A percentile compares a stretch with the other conserved stretches of the same genome.
Evolutionary conservation across 495 filamentous ascomycete species (phyloP).

Genomic region (Aspergillus sclerotiicarbonarius): DNA sequence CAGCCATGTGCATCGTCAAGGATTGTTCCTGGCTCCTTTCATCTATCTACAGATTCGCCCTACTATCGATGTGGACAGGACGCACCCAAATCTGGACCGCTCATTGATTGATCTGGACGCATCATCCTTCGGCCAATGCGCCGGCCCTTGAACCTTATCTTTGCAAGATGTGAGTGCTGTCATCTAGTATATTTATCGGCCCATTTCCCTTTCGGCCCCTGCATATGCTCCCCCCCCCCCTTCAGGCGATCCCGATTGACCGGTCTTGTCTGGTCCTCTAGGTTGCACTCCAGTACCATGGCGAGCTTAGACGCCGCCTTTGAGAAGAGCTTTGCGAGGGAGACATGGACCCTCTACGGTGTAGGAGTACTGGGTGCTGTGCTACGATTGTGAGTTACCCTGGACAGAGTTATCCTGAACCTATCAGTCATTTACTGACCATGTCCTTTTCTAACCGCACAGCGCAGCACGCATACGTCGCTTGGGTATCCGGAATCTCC

Average conservation of each 20-base stretch:
- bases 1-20: neutral
- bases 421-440: neutral
- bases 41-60: neutral
- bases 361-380: slow-evolving; percentile 43
- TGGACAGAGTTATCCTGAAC: neutral
- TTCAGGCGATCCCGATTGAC: slow-evolving; percentile 13
- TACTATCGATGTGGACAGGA: neutral
- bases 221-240: neutral
- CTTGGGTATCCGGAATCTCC: slow-evolving; percentile 43
- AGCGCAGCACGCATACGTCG: slow-evolving; percentile 50
- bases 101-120: neutral
- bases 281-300: slow-evolving; percentile 31
- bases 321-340: slow-evolving; percentile 32
- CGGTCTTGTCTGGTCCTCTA: slow-evolving; percentile 6
- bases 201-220: slow-evolving; percentile 6
- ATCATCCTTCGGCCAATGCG: neutral
- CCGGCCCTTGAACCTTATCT: neutral
- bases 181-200: slow-evolving; percentile 7
- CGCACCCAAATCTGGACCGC: neutral
- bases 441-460: neutral
- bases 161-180: slow-evolving; percentile 20
- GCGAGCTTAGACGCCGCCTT: slow-evolving; percentile 36
- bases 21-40: neutral
- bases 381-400: slow-evolving; percentile 41
- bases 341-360: slow-evolving; percentile 49